A percentile compares a stretch with the other conserved stretches of the same genome.
These are phyloP conservation scores for Pseudogymnoascus sp. DNA, from an alignment of 2,329 filamentous ascomycete species.

Conservation along the genomic window DNA sequence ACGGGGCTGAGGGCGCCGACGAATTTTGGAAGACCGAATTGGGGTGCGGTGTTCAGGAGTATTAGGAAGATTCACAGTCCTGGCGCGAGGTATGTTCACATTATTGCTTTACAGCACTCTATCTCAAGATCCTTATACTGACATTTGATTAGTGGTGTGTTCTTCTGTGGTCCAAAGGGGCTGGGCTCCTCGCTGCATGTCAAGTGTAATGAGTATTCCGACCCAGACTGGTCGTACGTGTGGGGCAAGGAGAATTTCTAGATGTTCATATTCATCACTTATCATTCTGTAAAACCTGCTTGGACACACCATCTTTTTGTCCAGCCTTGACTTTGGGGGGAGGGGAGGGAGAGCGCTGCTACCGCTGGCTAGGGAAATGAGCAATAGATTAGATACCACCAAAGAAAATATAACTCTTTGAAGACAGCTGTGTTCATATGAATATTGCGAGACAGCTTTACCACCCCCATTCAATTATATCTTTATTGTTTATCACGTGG, in stretches of 20 bases:
- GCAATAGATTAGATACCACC: constrained; percentile 1
- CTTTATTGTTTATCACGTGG: background rate
- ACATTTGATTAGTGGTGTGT: constrained; percentile 51
- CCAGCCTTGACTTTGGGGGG: constrained; percentile 1
- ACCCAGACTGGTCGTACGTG: constrained; percentile 57
- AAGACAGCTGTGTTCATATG: background rate
- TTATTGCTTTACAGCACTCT: constrained; percentile 78
- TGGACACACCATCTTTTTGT: background rate
- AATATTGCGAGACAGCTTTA: background rate
- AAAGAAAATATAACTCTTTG: background rate
- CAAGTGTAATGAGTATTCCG: constrained; percentile 83
- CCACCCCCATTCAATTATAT: background rate
- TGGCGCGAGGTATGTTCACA: constrained; percentile 71
- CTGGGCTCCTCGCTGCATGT: constrained; percentile 70
- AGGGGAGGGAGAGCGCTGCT: background rate
- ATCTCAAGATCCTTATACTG: constrained; percentile 77
- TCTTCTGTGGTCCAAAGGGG: constrained; percentile 80
- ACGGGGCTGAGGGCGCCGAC: constrained; percentile 75
- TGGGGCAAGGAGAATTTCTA: constrained; percentile 49
- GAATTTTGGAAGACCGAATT: constrained; percentile 80
- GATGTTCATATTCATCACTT: constrained; percentile 9
- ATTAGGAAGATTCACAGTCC: constrained; percentile 72
- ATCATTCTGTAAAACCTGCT: background rate
- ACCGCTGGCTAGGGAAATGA: background rate
- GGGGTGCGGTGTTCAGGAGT: constrained; percentile 82